Evolutionary conservation across 345 rosid genomes (phyloP).

Genomic region (Geranium rotundifolium): DNA sequence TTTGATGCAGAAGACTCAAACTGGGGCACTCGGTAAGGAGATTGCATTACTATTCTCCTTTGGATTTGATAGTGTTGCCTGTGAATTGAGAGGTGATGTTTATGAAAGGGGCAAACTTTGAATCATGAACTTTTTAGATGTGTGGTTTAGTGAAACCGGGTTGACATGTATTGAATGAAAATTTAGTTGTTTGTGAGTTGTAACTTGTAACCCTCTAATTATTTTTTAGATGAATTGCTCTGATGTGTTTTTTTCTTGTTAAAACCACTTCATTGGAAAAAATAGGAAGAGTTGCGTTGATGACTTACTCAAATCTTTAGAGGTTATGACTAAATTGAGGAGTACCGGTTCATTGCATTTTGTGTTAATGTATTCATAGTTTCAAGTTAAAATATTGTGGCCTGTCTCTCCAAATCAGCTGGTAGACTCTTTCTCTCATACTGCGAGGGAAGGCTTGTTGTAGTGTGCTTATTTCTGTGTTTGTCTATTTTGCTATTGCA

Average conservation of each 20-base stretch:
- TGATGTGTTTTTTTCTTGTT: no score
- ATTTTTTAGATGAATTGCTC: no score
- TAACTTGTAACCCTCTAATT: background rate
- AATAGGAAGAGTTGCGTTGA: background rate
- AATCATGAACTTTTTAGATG: background rate
- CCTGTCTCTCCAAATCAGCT: background rate
- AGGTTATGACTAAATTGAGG: background rate
- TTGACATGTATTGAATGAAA: background rate
- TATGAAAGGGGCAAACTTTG: background rate
- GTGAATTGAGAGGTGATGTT: background rate
- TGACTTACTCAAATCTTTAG: background rate
- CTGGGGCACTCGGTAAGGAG: conserved; percentile 79
- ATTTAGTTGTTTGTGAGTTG: background rate
- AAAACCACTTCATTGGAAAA: background rate
- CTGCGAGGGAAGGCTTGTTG: background rate
- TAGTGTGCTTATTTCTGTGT: background rate
- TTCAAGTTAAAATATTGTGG: no score
- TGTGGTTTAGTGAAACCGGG: background rate
- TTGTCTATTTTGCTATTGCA: conserved; percentile 19
- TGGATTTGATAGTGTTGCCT: background rate
- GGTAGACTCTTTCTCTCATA: background rate
- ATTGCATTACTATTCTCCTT: background rate
- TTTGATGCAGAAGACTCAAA: conserved; percentile 76
- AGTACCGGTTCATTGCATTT: background rate
- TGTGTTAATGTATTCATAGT: background rate